Percentiles rank a stretch among this genome's conserved stretches.
These are phyloP conservation scores for Botrytis elliptica DNA, from an alignment of 2,329 filamentous ascomycete genomes.

Conservation along the genomic window DNA sequence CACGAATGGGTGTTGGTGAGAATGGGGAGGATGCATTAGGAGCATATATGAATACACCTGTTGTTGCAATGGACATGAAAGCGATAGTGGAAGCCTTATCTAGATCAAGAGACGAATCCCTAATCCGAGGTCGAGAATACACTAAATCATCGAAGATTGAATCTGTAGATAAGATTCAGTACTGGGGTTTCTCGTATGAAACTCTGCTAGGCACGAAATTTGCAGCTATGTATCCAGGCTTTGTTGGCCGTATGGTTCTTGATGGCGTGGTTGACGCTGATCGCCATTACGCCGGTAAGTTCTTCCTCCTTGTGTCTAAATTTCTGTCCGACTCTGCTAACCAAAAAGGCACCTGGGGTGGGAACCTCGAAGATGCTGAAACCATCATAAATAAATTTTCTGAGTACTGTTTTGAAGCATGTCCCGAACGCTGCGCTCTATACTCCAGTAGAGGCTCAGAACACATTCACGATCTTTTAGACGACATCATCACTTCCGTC, in stretches of 20 bases:
- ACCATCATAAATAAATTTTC: neutral
- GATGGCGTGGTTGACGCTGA: slow-evolving; percentile 35
- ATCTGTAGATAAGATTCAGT: neutral
- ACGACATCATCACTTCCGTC: neutral
- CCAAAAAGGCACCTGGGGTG: slow-evolving; percentile 3
- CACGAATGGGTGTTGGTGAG: neutral
- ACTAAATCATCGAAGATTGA: neutral
- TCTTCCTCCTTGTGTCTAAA: neutral
- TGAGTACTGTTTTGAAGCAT: neutral
- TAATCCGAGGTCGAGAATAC: neutral
- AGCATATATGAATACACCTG: neutral
- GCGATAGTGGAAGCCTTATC: neutral
- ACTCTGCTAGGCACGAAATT: slow-evolving; percentile 44
- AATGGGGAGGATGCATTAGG: neutral
- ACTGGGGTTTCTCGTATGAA: slow-evolving; percentile 2
- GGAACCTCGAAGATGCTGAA: slow-evolving; percentile 4
- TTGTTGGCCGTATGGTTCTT: slow-evolving; percentile 44
- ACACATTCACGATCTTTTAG: neutral
- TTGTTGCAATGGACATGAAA: neutral
- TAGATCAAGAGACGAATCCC: neutral
- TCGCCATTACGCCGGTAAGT: slow-evolving; percentile 23
- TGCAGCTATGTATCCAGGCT: slow-evolving; percentile 45
- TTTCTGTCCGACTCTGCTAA: neutral
- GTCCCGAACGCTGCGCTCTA: neutral
- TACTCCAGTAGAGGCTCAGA: neutral